Conservation (phyloP, 2,329 filamentous ascomycete species). For the Fusarium sp. region DNA sequence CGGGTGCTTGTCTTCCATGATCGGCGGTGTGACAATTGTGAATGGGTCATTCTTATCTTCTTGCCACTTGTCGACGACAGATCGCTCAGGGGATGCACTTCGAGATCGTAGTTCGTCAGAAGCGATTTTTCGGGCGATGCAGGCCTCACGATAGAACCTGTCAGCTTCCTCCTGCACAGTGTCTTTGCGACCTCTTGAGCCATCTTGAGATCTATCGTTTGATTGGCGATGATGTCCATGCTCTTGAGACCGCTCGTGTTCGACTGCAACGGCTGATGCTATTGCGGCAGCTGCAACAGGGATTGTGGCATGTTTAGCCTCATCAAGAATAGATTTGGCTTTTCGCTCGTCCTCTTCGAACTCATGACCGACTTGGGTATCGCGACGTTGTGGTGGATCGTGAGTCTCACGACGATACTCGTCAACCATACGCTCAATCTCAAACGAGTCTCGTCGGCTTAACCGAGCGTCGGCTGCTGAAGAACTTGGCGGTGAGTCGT, state of each 20-base stretch:
- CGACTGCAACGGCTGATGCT: conserved; percentile 56
- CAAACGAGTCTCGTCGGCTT: conserved; percentile 60
- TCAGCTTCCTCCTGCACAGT: conserved; percentile 65
- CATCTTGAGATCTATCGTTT: conserved; percentile 47
- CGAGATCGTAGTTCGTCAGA: conserved; percentile 63
- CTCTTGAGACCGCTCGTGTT: conserved; percentile 49
- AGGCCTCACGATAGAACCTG: conserved; percentile 63
- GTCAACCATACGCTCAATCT: conserved; percentile 50
- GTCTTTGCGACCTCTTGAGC: conserved; percentile 48
- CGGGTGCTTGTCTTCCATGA: conserved; percentile 53
- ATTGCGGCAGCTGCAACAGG: conserved; percentile 58
- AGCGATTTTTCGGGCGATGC: conserved; percentile 61
- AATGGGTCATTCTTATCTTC: conserved; percentile 48
- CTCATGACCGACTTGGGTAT: conserved; percentile 34
- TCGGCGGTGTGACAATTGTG: conserved; percentile 64
- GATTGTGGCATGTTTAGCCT: conserved; percentile 57
- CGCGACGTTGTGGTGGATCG: conserved; percentile 23
- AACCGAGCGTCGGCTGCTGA: conserved; percentile 48
- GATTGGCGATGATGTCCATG: conserved; percentile 45
- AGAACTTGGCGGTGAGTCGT: conserved; percentile 45
- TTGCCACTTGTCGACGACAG: conserved; percentile 64
- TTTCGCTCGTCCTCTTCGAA: conserved; percentile 53
- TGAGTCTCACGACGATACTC: conserved; percentile 40
- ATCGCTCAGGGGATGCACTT: conserved; percentile 59
- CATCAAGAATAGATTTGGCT: conserved; percentile 54